Conservation (phyloP, 1,284 basidiomycete species). For the Porodaedalea pini region DNA sequence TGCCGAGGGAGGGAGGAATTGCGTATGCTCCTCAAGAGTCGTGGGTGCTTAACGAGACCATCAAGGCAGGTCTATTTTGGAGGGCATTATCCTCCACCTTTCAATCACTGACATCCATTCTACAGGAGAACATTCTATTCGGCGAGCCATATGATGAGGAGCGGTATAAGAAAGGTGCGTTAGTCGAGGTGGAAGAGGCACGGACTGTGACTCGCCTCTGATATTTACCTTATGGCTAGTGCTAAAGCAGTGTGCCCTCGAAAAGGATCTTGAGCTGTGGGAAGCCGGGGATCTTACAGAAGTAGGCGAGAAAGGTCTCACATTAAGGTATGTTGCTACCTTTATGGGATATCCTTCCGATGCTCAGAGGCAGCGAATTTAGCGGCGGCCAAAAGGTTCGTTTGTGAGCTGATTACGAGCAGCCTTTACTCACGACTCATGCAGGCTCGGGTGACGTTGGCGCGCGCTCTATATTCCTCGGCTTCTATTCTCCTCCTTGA, state of each 20-base stretch:
- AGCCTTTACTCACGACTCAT: neutral
- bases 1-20: slow-evolving; percentile 42
- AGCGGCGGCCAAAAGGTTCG: no score
- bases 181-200: no score
- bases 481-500: slow-evolving; percentile 40
- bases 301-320: slow-evolving; percentile 32
- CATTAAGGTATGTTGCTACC: slow-evolving; percentile 24
- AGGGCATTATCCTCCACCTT: neutral
- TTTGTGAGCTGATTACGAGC: no score
- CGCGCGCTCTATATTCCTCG: slow-evolving; percentile 38
- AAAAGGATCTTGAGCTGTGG: no score
- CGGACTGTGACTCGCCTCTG: no score
- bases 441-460: slow-evolving; percentile 31
- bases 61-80: slow-evolving; percentile 1
- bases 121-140: slow-evolving; percentile 32
- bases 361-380: slow-evolving; percentile 6
- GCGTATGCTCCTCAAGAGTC: slow-evolving; percentile 44
- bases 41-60: slow-evolving; percentile 38
- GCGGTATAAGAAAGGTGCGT: slow-evolving; percentile 20
- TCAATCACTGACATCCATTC: neutral
- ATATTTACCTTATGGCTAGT: slow-evolving; percentile 40
- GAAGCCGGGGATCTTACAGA: no score
- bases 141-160: slow-evolving; percentile 31
- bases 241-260: no score
- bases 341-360: neutral